Base-by-base conservation (phyloP, 768 basidiomycete species). In the Arthromyces matolae region DNA sequence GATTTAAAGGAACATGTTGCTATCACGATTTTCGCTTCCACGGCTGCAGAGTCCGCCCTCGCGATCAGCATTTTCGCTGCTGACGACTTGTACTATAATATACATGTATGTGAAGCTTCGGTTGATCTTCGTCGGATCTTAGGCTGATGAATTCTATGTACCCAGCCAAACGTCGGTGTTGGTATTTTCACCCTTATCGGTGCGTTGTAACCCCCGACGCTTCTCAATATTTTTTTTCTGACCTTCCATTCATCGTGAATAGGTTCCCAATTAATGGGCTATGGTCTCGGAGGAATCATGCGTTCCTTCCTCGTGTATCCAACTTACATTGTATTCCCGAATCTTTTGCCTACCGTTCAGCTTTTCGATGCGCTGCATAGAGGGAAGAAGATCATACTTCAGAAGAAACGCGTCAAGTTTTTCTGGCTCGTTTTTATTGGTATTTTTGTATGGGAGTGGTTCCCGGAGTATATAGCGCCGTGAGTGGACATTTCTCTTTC, bases 41-140 rank as follows among this genome's bases (percentile, higher is more conserved):
- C 81, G 0, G 81, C 81, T 2, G 76, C 79, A 1, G 70, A 72
- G 2, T 79, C 79, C 1, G 80, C 81, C 0, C 64, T 78, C 9
- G 79, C 79, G 0, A 81, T 81, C 59, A 78, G 72, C 45, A 73
- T 81, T 51, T 80, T 82, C 44, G 81, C 81, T 3, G 78, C 80
- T 0, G 69, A 83, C 29, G 72, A 76, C 55, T 56, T 66, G 35
- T 72, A 62, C 51, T 80, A 79, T 55, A 58, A 67, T 47, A 65
- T 77, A 47, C 63, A 72, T 61, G 58, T 70, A 47, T 36, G 53
- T 48, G 3, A 18, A 23, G 13, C 38, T 8, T 39, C 23, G 28
- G 4, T 16, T 12, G 29, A 2, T 14, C 31, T 24, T 41, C 2
- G 8, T 33, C 13, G 20, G 23, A 29, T 12, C 33, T 48, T n/a